A percentile compares a stretch with the other conserved stretches of the same genome.
Conservation (phyloP, 345 rosid genomes). For the Iberis pinnata region DNA sequence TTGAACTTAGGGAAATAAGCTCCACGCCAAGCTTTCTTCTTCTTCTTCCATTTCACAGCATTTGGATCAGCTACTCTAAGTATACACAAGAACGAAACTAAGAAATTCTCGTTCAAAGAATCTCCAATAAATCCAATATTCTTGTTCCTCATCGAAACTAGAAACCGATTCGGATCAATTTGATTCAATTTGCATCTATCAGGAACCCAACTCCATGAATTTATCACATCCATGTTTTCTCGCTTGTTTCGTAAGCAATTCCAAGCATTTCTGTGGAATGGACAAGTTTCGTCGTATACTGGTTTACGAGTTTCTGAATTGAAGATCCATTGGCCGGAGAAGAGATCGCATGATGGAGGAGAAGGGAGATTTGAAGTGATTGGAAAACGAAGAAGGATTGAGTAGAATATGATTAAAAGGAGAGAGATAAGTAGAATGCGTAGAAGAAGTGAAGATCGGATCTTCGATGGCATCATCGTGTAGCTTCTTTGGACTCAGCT, state of each 20-base stretch:
- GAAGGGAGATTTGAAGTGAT: constrained; percentile 16
- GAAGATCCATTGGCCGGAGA: constrained; percentile 63
- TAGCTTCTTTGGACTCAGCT: constrained; percentile 23
- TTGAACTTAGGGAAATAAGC: constrained; percentile 75
- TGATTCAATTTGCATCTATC: constrained; percentile 46
- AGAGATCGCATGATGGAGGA: constrained; percentile 55
- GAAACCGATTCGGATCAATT: constrained; percentile 52
- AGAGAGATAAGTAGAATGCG: constrained; percentile 44
- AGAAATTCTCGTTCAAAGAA: constrained; percentile 79
- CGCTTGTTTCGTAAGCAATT: constrained; percentile 69
- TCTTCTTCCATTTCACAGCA: constrained; percentile 84
- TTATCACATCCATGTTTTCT: constrained; percentile 56
- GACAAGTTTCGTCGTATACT: constrained; percentile 71
- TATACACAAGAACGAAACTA: constrained; percentile 70
- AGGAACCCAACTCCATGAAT: constrained; percentile 89
- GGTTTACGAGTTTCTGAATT: constrained; percentile 33
- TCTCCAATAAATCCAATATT: constrained; percentile 87
- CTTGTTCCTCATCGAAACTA: constrained; percentile 56
- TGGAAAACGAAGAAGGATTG: constrained; percentile 35
- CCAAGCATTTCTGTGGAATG: constrained; percentile 91
- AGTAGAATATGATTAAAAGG: constrained; percentile 44
- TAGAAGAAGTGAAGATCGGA: constrained; percentile 41
- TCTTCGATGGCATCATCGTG: constrained; percentile 48
- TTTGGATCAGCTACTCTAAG: constrained; percentile 65
- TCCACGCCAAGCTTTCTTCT: constrained; percentile 95